Base-by-base conservation (phyloP, 441 rosid species). In the Arabidopsis lyrata region DNA sequence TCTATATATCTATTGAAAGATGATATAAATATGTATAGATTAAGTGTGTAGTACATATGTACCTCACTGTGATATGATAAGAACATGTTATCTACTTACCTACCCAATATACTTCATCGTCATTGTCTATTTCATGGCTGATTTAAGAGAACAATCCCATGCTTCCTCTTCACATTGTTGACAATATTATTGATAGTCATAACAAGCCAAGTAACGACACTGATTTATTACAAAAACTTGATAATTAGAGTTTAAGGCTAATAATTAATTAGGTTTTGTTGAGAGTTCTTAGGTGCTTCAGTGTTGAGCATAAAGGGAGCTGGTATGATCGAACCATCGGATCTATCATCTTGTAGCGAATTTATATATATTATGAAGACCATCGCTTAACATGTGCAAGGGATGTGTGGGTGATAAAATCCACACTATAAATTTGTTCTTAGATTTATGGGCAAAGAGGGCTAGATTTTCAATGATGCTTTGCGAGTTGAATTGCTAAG, bases 121-220 rank as follows among this genome's bases (percentile, higher is more conserved):
- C 75, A 83, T 89, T 57, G 83, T 90, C 59, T 88, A 86, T 74
- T 88, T 85, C 90, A 89, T 91, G 95, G 92, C 92, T 5, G 97
- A 88, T 3, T 92, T 90, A 89, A 89, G 81, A 83, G 93, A 77
- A 92, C 93, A 16, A 70, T 86, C 66, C 77, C 87, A 32, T 90
- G 90, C 80, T 88, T 88, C 86, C 82, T 87, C 82, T 82, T 84
- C 53, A 89, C 90, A 16, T 64, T 86, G 68, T 76, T 86, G 54
- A 74, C 87, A 44, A 77, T 84, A 60, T 83, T 85, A 9, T 62
- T 90, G 67, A 77, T 86, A 24, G 90, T 88, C 16, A 55, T 85
- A 42, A 83, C 90, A 48, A 86, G 93, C 81, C 90, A 92, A 80
- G 90, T 87, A 79, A 81, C 76, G 60, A 20, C 18, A 60, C 11